These are phyloP conservation scores for Backusella mclennaniae DNA, from an alignment of 192 early-diverging fungal species.

Conservation along the genomic window DNA sequence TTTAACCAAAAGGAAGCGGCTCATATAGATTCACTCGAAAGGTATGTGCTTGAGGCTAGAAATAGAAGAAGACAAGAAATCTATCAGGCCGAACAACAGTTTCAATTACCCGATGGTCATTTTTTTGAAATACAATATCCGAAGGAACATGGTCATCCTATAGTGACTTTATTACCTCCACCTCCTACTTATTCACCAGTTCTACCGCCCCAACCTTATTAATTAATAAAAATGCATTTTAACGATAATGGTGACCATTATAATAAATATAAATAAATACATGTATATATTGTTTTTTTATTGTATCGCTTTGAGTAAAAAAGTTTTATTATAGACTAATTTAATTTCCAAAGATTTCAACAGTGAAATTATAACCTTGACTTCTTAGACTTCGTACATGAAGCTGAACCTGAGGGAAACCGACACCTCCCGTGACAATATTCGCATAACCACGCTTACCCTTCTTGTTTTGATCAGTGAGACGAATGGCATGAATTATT, in stretches of 20 bases:
- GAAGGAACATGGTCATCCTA: constrained; percentile 14
- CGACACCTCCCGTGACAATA: neutral
- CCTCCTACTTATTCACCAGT: constrained; percentile 12
- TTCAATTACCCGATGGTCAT: constrained; percentile 12
- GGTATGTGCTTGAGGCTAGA: neutral
- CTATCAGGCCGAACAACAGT: neutral
- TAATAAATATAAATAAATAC: neutral
- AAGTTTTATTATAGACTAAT: neutral
- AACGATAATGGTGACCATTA: neutral
- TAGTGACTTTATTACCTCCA: constrained; percentile 18
- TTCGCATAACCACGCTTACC: neutral
- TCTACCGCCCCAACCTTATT: neutral
- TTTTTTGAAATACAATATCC: constrained; percentile 12
- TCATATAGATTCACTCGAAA: neutral
- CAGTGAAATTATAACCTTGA: neutral
- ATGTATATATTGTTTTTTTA: neutral
- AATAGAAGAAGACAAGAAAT: neutral
- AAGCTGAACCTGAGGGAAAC: neutral
- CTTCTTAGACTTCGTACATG: neutral
- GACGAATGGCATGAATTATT: neutral
- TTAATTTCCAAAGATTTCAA: neutral
- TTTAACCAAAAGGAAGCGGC: neutral
- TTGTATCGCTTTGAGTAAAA: neutral
- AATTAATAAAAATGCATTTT: neutral
- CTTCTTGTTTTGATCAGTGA: neutral